These are phyloP conservation scores for Phascolomyces articulosus DNA, from an alignment of 371 early-diverging fungal genomes.

Conservation along the genomic window DNA sequence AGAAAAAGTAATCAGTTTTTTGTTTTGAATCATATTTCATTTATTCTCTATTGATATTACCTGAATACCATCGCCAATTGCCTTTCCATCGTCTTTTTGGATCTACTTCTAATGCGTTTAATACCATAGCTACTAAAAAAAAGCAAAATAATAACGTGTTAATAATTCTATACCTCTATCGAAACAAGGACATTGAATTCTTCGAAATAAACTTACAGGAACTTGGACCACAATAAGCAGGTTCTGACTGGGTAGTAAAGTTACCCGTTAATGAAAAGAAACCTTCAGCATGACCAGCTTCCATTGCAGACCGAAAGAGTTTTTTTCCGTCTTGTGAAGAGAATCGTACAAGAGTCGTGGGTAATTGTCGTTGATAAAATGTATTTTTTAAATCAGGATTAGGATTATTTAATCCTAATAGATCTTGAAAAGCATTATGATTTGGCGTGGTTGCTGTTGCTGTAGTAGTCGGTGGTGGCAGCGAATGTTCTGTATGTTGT, in stretches of 20 bases:
- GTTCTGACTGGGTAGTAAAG: conserved; percentile 91
- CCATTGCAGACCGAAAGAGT: conserved; percentile 79
- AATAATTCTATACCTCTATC: too few species aligned
- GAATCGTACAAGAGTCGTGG: conserved; percentile 74
- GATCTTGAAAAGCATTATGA: conserved; percentile 21
- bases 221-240: conserved; percentile 67
- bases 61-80: conserved; percentile 85
- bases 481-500: background rate
- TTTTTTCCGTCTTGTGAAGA: conserved; percentile 78
- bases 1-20: too few species aligned
- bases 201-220: conserved; percentile 52
- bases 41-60: conserved; percentile 16
- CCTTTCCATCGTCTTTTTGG: conserved; percentile 91
- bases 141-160: too few species aligned
- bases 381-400: conserved; percentile 59
- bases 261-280: conserved; percentile 88
- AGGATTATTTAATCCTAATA: conserved; percentile 18
- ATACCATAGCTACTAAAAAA: conserved; percentile 81
- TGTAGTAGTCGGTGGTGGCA: background rate
- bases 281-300: conserved; percentile 79
- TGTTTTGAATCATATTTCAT: too few species aligned
- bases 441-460: background rate
- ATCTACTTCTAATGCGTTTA: conserved; percentile 91
- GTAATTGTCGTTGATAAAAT: conserved; percentile 81
- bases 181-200: too few species aligned